These are phyloP conservation scores for Ustanciosporium gigantosporum DNA, from an alignment of 1,284 basidiomycete genomes.

Conservation along the genomic window DNA sequence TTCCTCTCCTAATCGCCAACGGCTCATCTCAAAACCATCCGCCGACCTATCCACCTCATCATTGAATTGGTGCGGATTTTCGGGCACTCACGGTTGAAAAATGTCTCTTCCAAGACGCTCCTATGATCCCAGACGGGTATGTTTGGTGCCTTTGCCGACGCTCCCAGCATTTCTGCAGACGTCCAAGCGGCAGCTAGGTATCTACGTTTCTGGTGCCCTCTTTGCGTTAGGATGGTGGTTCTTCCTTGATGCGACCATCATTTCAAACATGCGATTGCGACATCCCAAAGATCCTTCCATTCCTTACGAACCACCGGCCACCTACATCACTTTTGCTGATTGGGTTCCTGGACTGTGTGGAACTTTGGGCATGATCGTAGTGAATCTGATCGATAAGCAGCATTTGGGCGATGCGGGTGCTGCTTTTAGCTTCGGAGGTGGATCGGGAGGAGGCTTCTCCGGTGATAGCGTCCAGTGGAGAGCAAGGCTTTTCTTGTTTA, in stretches of 20 bases:
- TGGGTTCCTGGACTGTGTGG: conserved; percentile 94
- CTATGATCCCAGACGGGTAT: conserved; percentile 87
- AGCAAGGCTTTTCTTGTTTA: conserved; percentile 84
- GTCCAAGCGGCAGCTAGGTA: conserved; percentile 78
- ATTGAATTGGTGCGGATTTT: too few species aligned
- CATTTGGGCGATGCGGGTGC: conserved; percentile 69
- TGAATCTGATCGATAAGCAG: conserved; percentile 94
- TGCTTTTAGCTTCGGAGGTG: conserved; percentile 41
- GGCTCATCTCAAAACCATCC: too few species aligned
- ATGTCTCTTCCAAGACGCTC: conserved; percentile 75
- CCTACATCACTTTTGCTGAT: conserved; percentile 87
- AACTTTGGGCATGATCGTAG: conserved; percentile 87
- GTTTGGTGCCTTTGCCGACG: conserved; percentile 64
- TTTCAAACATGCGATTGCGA: conserved; percentile 71
- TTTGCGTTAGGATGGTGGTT: conserved; percentile 93
- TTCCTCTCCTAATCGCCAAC: too few species aligned
- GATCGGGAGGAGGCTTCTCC: conserved; percentile 65
- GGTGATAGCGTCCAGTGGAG: conserved; percentile 76
- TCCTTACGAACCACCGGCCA: conserved; percentile 73
- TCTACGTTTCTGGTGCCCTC: conserved; percentile 86
- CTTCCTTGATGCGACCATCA: conserved; percentile 89
- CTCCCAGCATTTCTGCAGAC: conserved; percentile 58
- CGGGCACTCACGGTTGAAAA: too few species aligned
- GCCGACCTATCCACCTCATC: too few species aligned
- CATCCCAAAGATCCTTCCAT: conserved; percentile 69